Conservation (phyloP, 2,329 filamentous ascomycete species). For the Fusarium tupiense region DNA sequence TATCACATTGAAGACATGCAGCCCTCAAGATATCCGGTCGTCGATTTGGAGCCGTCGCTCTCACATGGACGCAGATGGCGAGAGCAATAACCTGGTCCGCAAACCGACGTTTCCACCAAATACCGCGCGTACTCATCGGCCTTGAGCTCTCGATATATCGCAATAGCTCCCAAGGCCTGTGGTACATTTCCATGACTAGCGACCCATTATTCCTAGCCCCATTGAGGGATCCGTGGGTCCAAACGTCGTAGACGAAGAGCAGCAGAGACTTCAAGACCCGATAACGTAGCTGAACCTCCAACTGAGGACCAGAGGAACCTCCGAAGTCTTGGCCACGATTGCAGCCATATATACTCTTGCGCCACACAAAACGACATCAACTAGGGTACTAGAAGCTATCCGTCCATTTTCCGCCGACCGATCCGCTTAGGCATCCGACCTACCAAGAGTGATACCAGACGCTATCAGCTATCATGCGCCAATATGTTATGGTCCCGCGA, state of each 20-base stretch:
- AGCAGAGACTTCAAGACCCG: background rate
- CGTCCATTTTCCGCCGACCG: background rate
- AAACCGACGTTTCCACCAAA: background rate
- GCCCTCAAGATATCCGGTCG: accelerated
- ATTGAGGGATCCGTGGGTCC: accelerated
- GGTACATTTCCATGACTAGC: too few species aligned
- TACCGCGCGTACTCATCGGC: too few species aligned
- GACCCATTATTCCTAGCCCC: background rate
- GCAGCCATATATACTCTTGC: background rate
- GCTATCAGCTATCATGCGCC: background rate
- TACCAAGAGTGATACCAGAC: accelerated
- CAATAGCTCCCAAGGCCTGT: too few species aligned
- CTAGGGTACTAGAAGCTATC: background rate
- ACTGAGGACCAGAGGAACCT: background rate
- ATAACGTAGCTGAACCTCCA: background rate
- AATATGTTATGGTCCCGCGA: accelerated
- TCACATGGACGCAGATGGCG: accelerated
- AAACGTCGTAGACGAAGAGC: background rate
- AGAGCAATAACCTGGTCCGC: too few species aligned
- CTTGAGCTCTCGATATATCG: too few species aligned
- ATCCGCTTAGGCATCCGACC: accelerated
- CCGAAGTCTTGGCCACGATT: background rate
- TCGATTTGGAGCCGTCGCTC: accelerated
- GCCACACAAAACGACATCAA: accelerated
- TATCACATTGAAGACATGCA: accelerated